Evolutionary conservation across 2,329 filamentous ascomycete genomes (phyloP), one percentile per base, ranked within the genome.

Genomic region (Chrysoporthe cubensis): DNA sequence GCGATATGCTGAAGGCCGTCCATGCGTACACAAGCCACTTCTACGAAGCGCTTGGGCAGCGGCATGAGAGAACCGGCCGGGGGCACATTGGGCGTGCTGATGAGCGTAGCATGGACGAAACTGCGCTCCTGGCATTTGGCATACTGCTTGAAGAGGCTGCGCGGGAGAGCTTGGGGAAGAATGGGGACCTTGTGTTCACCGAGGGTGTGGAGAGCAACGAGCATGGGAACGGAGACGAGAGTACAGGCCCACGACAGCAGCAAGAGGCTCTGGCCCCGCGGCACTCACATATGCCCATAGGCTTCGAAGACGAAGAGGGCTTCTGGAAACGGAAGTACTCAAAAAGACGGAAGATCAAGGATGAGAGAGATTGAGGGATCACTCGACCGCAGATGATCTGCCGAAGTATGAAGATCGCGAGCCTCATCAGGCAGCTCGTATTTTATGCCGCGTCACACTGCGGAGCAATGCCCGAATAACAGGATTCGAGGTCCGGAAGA

Each of bases 111-210:
- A 87, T 95, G 86, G 91, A 95, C 74, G 92, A 93, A 80, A 93
- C 91, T 16, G 91, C 91, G 4, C 81, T 95, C 67, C 80, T 95
- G 65, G 91, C 91, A 0, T 83, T 95, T 73, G 91, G 91, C 1
- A 88, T 95, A 61, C 77, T 95, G 66, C 80, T 94, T 54, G 91
- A 95, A 78, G 92, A 95, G 77, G 85, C 87, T 2, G 83, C 86
- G 18, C 82, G 83, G 52, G 86, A 89, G 59, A 76, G 83, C 6
- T 79, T 94, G 26, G 91, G 90, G 4, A 80, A 83, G 65, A 85
- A 82, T 14, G 92, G 91, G 32, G 89, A 93, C 77, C 76, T 93
- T 60, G 90, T 91, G 1, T 91, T 95, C 74, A 88, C 90, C 0
- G 91, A 94, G 75, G 85, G 82, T 4, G 76, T 78, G 37, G 76